These are phyloP conservation scores for Lolium multiflorum DNA, from an alignment of 176 grass and related monocot genomes.

Conservation along the genomic window DNA sequence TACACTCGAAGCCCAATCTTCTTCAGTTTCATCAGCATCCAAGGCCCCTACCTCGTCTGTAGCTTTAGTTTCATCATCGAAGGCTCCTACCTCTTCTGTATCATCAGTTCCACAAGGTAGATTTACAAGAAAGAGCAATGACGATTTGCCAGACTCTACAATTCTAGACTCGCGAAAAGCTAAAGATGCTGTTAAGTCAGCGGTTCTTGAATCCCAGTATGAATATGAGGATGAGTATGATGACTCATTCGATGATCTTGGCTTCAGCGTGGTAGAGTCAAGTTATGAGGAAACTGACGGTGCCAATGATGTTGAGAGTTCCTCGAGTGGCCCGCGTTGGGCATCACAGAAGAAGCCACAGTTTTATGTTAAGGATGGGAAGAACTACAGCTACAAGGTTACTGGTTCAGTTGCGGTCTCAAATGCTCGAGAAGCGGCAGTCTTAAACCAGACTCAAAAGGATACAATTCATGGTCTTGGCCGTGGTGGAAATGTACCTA, in stretches of 20 bases:
- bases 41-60: constrained; percentile 42
- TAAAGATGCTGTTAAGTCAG: constrained; percentile 62
- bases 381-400: constrained; percentile 99
- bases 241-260: constrained; percentile 98
- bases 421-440: constrained; percentile 75
- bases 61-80: constrained; percentile 50
- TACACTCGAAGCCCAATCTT: constrained; percentile 42
- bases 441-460: constrained; percentile 64
- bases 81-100: constrained; percentile 45
- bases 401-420: constrained; percentile 78
- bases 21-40: constrained; percentile 51
- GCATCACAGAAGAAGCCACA: constrained; percentile 82
- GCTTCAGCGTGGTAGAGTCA: constrained; percentile 83
- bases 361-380: constrained; percentile 95
- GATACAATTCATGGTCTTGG: constrained; percentile 90
- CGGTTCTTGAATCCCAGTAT: constrained; percentile 68
- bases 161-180: constrained; percentile 70
- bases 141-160: constrained; percentile 56
- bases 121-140: constrained; percentile 80
- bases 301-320: constrained; percentile 44
- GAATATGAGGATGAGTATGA: constrained; percentile 98
- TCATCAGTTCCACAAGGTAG: constrained; percentile 72
- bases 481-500: constrained; percentile 83
- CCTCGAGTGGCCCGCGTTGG: constrained; percentile 68
- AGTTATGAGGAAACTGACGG: constrained; percentile 83